Evolutionary conservation across 495 filamentous ascomycete species (phyloP).

Genomic region (Xylona heveae): DNA sequence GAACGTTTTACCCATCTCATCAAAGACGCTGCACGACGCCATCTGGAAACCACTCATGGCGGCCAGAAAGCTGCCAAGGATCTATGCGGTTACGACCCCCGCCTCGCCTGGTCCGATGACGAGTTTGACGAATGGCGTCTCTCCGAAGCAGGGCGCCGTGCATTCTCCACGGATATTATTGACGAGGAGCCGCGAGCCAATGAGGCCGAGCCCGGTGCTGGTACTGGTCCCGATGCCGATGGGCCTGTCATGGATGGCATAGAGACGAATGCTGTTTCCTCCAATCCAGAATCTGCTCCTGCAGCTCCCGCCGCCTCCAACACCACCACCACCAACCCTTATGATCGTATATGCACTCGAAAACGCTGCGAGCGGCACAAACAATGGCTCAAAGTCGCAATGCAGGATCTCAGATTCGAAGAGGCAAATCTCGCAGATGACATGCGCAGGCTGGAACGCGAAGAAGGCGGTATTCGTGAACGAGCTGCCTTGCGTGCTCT

Average conservation of each 20-base stretch:
- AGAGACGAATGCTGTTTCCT: too few relatives aligned
- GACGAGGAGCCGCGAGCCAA: too few relatives aligned
- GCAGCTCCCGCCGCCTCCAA: too few relatives aligned
- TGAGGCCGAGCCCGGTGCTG: too few relatives aligned
- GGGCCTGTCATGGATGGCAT: too few relatives aligned
- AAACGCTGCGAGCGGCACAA: slow-evolving; percentile 6
- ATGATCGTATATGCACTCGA: slow-evolving; percentile 2
- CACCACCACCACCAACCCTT: too few relatives aligned
- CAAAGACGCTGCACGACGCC: not conserved
- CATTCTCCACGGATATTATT: too few relatives aligned
- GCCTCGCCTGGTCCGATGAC: slow-evolving; percentile 5
- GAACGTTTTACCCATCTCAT: slow-evolving; percentile 1
- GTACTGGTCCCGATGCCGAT: too few relatives aligned
- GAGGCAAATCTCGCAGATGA: slow-evolving; percentile 24
- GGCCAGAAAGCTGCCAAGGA: slow-evolving; percentile 1
- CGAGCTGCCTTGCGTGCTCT: not conserved
- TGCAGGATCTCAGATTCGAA: slow-evolving; percentile 1
- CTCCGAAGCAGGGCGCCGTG: not conserved
- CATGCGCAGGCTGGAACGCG: slow-evolving; percentile 50
- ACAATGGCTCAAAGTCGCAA: not conserved
- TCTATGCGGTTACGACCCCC: slow-evolving; percentile 5
- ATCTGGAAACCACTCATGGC: not conserved
- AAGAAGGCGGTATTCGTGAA: slow-evolving; percentile 17
- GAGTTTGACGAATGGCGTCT: slow-evolving; percentile 3
- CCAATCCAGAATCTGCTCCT: too few relatives aligned